phyloP scores from a whole-genome alignment of 192 early-diverging fungal species.

The Pilaira anomala region DNA sequence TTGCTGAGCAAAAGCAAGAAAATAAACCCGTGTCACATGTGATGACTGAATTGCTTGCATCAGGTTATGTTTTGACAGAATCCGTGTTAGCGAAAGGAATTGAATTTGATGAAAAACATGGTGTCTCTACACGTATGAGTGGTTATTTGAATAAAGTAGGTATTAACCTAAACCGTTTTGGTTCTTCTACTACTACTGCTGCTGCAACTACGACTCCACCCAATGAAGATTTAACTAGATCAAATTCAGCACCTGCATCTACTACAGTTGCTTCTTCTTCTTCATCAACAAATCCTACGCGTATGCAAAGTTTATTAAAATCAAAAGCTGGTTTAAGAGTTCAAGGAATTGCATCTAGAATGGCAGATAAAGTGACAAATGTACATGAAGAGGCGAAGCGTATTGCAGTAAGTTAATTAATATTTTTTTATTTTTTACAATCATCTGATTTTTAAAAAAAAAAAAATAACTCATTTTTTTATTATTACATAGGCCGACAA shows the following conservation, averaged over 20 bases:
- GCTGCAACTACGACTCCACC: no score
- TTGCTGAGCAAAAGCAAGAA: constrained; percentile 17
- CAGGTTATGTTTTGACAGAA: constrained; percentile 59
- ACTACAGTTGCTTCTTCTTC: constrained; percentile 38
- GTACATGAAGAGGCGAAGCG: constrained; percentile 47
- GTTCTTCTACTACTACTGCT: no score
- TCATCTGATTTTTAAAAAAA: neutral
- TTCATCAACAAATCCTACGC: no score
- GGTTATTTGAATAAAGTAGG: constrained; percentile 25
- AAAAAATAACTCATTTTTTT: no score
- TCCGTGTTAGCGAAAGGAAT: constrained; percentile 55
- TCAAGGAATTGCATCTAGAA: constrained; percentile 28
- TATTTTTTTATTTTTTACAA: neutral
- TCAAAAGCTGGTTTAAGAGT: constrained; percentile 46
- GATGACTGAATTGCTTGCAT: constrained; percentile 62
- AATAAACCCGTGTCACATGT: constrained; percentile 45
- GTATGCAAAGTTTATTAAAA: constrained; percentile 36
- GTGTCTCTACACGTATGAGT: constrained; percentile 25
- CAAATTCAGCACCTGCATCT: neutral
- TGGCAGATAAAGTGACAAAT: constrained; percentile 44
- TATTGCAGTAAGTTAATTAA: constrained; percentile 36
- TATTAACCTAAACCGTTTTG: constrained; percentile 18
- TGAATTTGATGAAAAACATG: constrained; percentile 59
- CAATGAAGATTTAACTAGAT: no score
- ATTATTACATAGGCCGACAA: no score